phyloP scores from a whole-genome alignment of 441 rosid species.

The Adansonia rubrostipa region DNA sequence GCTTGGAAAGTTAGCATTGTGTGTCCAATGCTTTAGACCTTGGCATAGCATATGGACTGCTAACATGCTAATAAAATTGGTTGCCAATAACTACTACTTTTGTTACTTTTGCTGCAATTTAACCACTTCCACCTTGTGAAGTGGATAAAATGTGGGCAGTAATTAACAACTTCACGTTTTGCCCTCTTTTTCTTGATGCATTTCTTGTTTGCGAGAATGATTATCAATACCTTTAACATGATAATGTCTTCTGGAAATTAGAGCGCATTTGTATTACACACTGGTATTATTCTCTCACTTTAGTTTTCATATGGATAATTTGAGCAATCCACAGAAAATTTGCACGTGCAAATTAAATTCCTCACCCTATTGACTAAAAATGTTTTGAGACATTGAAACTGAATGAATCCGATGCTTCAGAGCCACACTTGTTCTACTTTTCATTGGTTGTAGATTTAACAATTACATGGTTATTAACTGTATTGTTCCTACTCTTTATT shows the following conservation, averaged over 20 bases:
- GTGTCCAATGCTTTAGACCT: neutral
- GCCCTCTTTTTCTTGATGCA: neutral
- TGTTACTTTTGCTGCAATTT: neutral
- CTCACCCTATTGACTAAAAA: neutral
- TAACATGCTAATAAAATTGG: neutral
- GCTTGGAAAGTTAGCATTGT: no score
- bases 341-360: neutral
- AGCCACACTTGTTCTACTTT: neutral
- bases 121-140: neutral
- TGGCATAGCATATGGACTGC: neutral
- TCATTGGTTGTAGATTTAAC: neutral
- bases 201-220: neutral
- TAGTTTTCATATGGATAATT: neutral
- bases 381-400: neutral
- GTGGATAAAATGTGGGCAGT: neutral
- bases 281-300: neutral
- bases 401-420: neutral
- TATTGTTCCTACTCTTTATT: no score
- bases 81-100: neutral
- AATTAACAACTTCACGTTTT: neutral
- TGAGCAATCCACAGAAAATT: neutral
- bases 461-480: neutral
- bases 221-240: neutral
- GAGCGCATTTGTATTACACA: neutral
- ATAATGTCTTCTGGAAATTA: neutral